Conservation (phyloP, 1,284 basidiomycete species). For the Cryptococcus hybrid region DNA sequence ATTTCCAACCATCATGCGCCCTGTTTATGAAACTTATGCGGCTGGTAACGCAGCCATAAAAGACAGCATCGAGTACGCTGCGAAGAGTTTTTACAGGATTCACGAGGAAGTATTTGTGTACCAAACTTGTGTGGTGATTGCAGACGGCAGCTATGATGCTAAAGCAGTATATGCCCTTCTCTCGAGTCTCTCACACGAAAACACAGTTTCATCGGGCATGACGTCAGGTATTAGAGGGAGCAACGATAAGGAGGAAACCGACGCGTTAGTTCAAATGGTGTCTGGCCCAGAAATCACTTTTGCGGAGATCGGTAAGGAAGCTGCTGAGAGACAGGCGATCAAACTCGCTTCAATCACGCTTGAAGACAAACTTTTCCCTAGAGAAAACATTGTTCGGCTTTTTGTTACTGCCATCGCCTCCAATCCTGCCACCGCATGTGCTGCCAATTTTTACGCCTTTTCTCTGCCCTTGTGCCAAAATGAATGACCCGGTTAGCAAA, state of each 20-base stretch:
- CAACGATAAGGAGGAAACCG: slow-evolving; percentile 67
- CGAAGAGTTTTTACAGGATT: slow-evolving; percentile 69
- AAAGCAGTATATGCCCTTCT: slow-evolving; percentile 48
- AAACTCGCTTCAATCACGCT: slow-evolving; percentile 59
- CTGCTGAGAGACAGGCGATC: slow-evolving; percentile 58
- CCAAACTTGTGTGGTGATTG: slow-evolving; percentile 63
- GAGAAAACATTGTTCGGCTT: slow-evolving; percentile 68
- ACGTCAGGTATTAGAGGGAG: slow-evolving; percentile 65
- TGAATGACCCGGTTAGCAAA: slow-evolving; percentile 60
- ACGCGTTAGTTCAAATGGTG: slow-evolving; percentile 63
- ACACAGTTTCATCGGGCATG: slow-evolving; percentile 21
- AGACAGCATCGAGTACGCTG: slow-evolving; percentile 67
- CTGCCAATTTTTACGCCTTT: slow-evolving; percentile 63
- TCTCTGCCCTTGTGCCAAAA: slow-evolving; percentile 60
- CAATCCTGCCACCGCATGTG: slow-evolving; percentile 63
- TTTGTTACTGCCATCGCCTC: slow-evolving; percentile 78
- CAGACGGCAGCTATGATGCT: slow-evolving; percentile 58
- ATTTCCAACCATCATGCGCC: slow-evolving; percentile 69
- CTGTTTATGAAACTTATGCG: slow-evolving; percentile 65
- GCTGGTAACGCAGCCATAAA: slow-evolving; percentile 61
- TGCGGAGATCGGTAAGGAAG: slow-evolving; percentile 61
- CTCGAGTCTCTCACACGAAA: slow-evolving; percentile 22
- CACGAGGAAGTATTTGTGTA: slow-evolving; percentile 74
- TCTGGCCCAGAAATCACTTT: slow-evolving; percentile 42
- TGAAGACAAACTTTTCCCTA: slow-evolving; percentile 59